Percentiles rank a stretch among this genome's conserved stretches.
These are phyloP conservation scores for Gnomoniopsis sp. DNA, from an alignment of 2,329 filamentous ascomycete species.

Conservation along the genomic window DNA sequence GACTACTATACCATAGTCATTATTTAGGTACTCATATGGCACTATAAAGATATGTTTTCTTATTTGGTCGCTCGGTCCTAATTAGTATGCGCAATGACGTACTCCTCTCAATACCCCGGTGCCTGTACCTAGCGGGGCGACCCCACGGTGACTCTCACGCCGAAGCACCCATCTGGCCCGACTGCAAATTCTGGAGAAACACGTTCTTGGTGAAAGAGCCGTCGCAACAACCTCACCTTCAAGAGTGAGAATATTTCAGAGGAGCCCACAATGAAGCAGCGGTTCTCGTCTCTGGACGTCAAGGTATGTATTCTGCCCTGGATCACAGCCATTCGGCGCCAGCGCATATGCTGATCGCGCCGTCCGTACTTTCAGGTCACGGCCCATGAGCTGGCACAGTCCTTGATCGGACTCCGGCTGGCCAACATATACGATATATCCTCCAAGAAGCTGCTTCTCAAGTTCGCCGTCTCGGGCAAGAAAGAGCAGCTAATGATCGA, in stretches of 20 bases:
- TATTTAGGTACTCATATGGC: too few relatives aligned
- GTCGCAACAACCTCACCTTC: not conserved
- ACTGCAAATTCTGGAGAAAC: slow-evolving; percentile 5
- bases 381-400: slow-evolving; percentile 81
- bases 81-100: too few relatives aligned
- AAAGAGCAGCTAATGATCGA: slow-evolving; percentile 91
- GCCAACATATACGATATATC: slow-evolving; percentile 96
- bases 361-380: slow-evolving; percentile 64
- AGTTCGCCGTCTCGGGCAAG: slow-evolving; percentile 85
- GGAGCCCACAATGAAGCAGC: slow-evolving; percentile 63
- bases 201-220: not conserved
- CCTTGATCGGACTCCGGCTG: slow-evolving; percentile 74
- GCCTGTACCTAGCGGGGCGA: not conserved
- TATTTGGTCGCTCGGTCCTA: too few relatives aligned
- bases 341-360: not conserved
- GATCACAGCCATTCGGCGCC: not conserved
- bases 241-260: not conserved
- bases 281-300: slow-evolving; percentile 76
- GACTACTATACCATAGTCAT: too few relatives aligned
- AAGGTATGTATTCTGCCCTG: slow-evolving; percentile 44
- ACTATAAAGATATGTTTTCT: too few relatives aligned
- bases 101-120: not conserved
- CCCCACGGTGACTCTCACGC: not conserved
- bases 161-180: slow-evolving; percentile 3
- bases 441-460: slow-evolving; percentile 91